Percentiles rank a stretch among this genome's conserved stretches.
Evolutionary conservation across 164 flowering plant species (phyloP).

Genomic region (Piper longum): DNA sequence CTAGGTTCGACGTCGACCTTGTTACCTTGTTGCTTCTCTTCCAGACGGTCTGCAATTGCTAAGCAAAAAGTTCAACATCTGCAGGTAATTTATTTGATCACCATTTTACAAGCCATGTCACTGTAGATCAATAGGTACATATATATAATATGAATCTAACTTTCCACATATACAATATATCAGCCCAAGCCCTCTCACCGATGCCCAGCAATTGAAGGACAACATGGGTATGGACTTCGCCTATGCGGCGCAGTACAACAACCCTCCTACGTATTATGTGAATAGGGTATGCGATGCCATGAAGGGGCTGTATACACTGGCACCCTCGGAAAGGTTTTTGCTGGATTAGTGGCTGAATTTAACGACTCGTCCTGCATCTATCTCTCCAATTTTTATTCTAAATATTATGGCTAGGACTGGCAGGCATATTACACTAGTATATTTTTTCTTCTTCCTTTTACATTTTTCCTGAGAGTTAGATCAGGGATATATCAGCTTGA

Average conservation of each 20-base stretch:
- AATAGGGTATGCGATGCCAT: slow-evolving; percentile 20
- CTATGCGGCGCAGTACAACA: slow-evolving; percentile 23
- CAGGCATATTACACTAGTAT: slow-evolving; percentile 7
- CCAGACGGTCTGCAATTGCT: slow-evolving; percentile 33
- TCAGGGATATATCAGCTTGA: background rate
- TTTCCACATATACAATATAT: background rate
- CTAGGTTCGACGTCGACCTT: slow-evolving; percentile 40
- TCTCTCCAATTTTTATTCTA: background rate
- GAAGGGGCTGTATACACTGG: slow-evolving; percentile 20
- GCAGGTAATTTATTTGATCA: slow-evolving; percentile 35
- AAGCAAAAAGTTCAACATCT: slow-evolving; percentile 33
- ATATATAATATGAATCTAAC: background rate
- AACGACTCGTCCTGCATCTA: slow-evolving; percentile 11
- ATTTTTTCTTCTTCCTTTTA: background rate
- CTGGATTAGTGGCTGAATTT: slow-evolving; percentile 14
- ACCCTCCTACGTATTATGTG: slow-evolving; percentile 16
- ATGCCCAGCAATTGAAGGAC: slow-evolving; percentile 15
- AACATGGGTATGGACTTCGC: slow-evolving; percentile 11
- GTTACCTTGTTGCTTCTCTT: slow-evolving; percentile 28
- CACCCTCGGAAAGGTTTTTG: slow-evolving; percentile 16
- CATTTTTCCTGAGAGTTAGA: background rate
- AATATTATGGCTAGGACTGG: slow-evolving; percentile 1
- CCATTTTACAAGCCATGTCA: no score
- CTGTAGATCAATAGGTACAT: no score
- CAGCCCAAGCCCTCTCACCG: slow-evolving; percentile 14